Evolutionary conservation across 805 yeast species (phyloP), one percentile per base, ranked within the genome.

Genomic region (Metschnikowia baotianmanensis): DNA sequence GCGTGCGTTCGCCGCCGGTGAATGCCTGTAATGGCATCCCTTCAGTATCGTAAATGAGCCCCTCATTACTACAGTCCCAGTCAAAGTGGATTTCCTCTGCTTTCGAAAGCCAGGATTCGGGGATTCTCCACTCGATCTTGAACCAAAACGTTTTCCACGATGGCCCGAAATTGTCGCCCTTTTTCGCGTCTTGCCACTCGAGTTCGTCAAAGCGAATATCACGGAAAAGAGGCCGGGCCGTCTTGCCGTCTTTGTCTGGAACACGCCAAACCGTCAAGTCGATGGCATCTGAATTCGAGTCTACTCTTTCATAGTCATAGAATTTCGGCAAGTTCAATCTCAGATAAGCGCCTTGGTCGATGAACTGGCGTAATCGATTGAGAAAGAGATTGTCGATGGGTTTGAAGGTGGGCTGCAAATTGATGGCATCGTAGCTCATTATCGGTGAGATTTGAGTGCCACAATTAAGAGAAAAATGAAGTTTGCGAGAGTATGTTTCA

Each of bases 121-220:
- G 96, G 5, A 91, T 67, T n/a, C 69, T 66, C 43, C 86, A 63
- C 11, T 72, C 63, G 16, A 91, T 65, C 51, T 79, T 76, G 63
- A 93, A 88, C 99, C 99, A 91, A 49, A 88, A 95, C 1, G 98
- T 85, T 43, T 91, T 83, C 99, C 99, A 91, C 11, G 95, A 84
- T 3, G 99, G 99, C 0, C 98, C 97, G 59, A 86, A 88, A 7
- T 71, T 65, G 51, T 86, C 82, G 17, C 93, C 95, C 49, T 80
- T 80, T 11, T 63, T 59, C n/a, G 86, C 83, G 18, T 69, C 65
- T 50, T 72, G 65, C 72, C 80, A 79, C 17, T 73, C 68, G 24
- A 71, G 57, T 4, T 56, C 55, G 17, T 60, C 67, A 50, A 78
- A 70, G 47, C 86, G 76, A 32, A 69, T 63, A 40, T 78, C 80